A percentile compares a stretch with the other conserved stretches of the same genome.
These are phyloP conservation scores for Nicotiana attenuata DNA, from an alignment of 257 asterid species.

Conservation along the genomic window DNA sequence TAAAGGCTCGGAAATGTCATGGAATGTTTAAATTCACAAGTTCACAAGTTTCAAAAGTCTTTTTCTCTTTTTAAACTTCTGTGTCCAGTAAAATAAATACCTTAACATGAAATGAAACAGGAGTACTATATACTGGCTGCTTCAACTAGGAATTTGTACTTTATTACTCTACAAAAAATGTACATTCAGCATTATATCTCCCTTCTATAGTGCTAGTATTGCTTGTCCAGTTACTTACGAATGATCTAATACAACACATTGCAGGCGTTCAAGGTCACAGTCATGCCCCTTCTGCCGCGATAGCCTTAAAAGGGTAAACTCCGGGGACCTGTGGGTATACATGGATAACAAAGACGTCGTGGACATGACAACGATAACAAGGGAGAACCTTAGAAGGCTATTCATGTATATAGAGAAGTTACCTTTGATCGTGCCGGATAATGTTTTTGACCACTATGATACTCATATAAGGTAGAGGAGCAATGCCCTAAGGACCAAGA, in stretches of 20 bases:
- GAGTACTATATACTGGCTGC: background rate
- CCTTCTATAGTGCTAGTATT: background rate
- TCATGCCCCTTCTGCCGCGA: slow-evolving; percentile 98
- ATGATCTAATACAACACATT: background rate
- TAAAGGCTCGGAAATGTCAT: background rate
- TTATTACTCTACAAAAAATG: background rate
- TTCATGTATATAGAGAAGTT: slow-evolving; percentile 81
- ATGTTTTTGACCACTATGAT: slow-evolving; percentile 66
- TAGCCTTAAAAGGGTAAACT: slow-evolving; percentile 79
- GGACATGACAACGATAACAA: slow-evolving; percentile 62
- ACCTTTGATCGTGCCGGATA: slow-evolving; percentile 76
- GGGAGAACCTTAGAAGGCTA: slow-evolving; percentile 87
- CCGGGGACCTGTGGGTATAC: slow-evolving; percentile 85
- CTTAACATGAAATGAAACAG: background rate
- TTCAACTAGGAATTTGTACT: background rate
- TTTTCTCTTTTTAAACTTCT: background rate
- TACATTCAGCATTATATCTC: background rate
- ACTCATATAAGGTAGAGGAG: slow-evolving; percentile 57
- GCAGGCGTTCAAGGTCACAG: slow-evolving; percentile 89
- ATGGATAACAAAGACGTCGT: slow-evolving; percentile 61
- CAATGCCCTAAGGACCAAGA: background rate
- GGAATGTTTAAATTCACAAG: background rate
- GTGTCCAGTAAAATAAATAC: background rate
- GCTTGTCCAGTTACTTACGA: background rate
- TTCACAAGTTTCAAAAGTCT: background rate